A percentile compares a stretch with the other conserved stretches of the same genome.
Conservation (phyloP, 2,329 filamentous ascomycete genomes). For the Hortaea werneckii region DNA sequence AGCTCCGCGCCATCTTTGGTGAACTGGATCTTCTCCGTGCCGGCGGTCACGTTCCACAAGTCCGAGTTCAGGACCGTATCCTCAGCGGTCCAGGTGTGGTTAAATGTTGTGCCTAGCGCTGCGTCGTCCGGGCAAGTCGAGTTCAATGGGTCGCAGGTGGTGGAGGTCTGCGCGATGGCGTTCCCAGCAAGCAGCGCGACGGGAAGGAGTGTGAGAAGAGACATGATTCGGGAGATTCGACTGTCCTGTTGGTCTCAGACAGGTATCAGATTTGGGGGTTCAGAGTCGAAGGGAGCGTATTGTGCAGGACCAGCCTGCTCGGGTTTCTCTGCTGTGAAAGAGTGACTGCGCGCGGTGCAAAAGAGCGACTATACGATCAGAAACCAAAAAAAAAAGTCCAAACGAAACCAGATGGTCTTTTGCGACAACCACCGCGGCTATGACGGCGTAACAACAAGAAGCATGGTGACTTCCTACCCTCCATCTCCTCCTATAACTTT, state of each 20-base stretch:
- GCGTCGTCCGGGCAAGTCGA: slow-evolving; percentile 57
- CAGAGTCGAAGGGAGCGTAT: background rate
- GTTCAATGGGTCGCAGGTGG: slow-evolving; percentile 68
- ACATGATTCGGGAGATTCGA: slow-evolving; percentile 4
- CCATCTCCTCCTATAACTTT: no score
- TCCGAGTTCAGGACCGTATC: slow-evolving; percentile 34
- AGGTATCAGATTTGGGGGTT: no score
- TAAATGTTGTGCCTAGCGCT: slow-evolving; percentile 55
- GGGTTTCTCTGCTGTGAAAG: background rate
- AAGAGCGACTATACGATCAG: no score
- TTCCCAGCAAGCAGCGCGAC: slow-evolving; percentile 15
- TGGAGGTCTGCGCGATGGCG: slow-evolving; percentile 60
- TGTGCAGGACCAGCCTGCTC: slow-evolving; percentile 4
- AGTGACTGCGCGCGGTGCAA: slow-evolving; percentile 1
- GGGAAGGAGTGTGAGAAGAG: slow-evolving; percentile 11
- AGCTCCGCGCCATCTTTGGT: slow-evolving; percentile 53
- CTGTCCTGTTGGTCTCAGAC: background rate
- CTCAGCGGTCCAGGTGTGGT: slow-evolving; percentile 55
- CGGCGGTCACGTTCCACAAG: slow-evolving; percentile 47
- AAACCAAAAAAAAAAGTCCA: no score
- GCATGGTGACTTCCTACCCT: no score
- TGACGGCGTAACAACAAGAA: no score
- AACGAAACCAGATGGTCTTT: no score
- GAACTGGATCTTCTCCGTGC: slow-evolving; percentile 49
- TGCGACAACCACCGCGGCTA: no score